phyloP scores from a whole-genome alignment of 2,329 filamentous ascomycete genomes.

The Sporothrix schenckii region DNA sequence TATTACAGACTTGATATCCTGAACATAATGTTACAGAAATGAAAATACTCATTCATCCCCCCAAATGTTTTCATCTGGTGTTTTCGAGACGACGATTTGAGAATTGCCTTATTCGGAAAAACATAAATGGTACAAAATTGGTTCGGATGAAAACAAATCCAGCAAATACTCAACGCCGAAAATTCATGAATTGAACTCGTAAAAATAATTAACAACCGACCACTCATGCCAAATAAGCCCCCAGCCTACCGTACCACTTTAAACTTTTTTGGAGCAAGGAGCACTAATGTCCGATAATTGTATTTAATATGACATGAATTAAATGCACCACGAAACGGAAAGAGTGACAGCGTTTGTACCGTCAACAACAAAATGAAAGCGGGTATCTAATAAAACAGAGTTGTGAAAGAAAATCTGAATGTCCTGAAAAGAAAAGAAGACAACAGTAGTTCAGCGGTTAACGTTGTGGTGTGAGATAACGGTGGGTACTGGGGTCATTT shows the following conservation, averaged over 20 bases:
- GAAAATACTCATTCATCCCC: too few relatives aligned
- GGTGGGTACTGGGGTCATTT: background rate
- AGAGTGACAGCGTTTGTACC: too few relatives aligned
- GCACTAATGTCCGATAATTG: background rate
- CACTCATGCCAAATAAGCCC: background rate
- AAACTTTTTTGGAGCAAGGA: background rate
- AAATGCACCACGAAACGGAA: background rate
- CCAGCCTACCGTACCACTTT: background rate
- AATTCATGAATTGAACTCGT: background rate
- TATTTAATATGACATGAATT: background rate
- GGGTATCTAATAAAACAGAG: conserved; percentile 17
- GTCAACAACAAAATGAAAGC: background rate
- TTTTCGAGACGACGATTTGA: background rate
- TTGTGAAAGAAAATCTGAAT: background rate
- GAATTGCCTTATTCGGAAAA: too few relatives aligned
- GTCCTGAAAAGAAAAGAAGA: background rate
- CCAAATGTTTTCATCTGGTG: background rate
- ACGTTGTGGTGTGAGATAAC: background rate
- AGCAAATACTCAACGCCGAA: background rate
- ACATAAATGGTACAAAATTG: too few relatives aligned
- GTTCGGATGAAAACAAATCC: background rate
- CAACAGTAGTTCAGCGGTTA: background rate
- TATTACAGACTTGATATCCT: background rate
- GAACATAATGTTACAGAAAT: background rate
- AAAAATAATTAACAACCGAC: background rate